Percentiles rank a stretch among this genome's conserved stretches.
These are phyloP conservation scores for Neurospora sp. DNA, from an alignment of 495 filamentous ascomycete genomes.

Conservation along the genomic window DNA sequence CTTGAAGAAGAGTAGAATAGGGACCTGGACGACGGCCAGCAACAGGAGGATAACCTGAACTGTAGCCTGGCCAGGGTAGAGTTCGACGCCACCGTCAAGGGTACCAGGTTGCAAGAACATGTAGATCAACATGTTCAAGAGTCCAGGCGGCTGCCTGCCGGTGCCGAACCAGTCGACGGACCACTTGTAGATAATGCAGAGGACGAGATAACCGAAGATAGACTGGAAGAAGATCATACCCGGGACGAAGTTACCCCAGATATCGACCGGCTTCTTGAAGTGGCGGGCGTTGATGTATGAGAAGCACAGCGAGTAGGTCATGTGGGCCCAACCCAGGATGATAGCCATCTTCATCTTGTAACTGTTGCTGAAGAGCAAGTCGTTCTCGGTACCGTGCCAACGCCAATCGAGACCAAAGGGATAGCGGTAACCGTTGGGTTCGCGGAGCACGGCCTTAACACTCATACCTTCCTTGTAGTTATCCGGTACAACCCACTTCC, in stretches of 20 bases:
- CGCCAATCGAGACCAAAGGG: conserved; percentile 95
- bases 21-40: conserved; percentile 75
- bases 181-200: conserved; percentile 97
- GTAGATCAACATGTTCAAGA: conserved; percentile 98
- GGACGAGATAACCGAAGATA: conserved; percentile 94
- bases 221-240: conserved; percentile 99
- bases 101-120: conserved; percentile 91
- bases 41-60: conserved; percentile 77
- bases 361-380: conserved; percentile 88
- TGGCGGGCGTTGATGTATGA: conserved; percentile 88
- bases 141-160: conserved; percentile 60
- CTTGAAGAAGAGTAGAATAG: conserved; percentile 87
- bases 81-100: conserved; percentile 48
- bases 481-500: conserved; percentile 64
- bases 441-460: conserved; percentile 54
- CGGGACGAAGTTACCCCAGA: conserved; percentile 93
- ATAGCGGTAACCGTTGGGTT: conserved; percentile 55
- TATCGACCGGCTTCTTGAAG: conserved; percentile 88
- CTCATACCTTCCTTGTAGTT: conserved; percentile 48
- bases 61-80: conserved; percentile 65
- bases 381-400: conserved; percentile 93
- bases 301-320: conserved; percentile 94
- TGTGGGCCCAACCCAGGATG: conserved; percentile 89
- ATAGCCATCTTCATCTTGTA: conserved; percentile 99
- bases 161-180: conserved; percentile 70